Conservation (phyloP, 441 rosid species). For the Hura crepitans region DNA sequence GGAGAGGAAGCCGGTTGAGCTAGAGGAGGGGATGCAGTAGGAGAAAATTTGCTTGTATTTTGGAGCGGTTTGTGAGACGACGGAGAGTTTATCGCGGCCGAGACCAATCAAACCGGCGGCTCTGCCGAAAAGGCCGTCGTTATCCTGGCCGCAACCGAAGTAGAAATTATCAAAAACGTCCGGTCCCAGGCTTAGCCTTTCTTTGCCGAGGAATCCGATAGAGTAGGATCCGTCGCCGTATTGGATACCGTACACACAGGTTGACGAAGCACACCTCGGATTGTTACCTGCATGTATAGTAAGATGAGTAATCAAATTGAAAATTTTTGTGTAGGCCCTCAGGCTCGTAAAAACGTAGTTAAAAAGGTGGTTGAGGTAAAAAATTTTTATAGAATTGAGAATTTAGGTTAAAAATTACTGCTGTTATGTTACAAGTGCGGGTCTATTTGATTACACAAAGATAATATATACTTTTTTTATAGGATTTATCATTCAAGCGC, state of each 20-base stretch:
- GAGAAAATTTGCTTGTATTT: constrained; percentile 65
- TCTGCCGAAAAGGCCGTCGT: constrained; percentile 58
- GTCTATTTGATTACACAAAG: too few relatives aligned
- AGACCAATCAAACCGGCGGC: constrained; percentile 74
- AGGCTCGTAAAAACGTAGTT: too few relatives aligned
- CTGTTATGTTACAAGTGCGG: too few relatives aligned
- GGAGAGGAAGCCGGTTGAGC: constrained; percentile 64
- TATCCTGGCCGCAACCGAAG: constrained; percentile 77
- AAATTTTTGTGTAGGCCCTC: too few relatives aligned
- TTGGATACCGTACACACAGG: constrained; percentile 61
- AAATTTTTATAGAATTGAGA: too few relatives aligned
- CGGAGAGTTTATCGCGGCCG: constrained; percentile 58
- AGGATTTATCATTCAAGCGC: too few relatives aligned
- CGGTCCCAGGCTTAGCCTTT: constrained; percentile 45
- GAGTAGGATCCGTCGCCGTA: constrained; percentile 73
- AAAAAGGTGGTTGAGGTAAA: too few relatives aligned
- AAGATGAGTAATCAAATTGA: not conserved
- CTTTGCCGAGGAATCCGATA: constrained; percentile 57
- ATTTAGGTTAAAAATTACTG: too few relatives aligned
- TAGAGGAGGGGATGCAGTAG: constrained; percentile 66
- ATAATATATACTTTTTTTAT: too few relatives aligned
- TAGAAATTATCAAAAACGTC: constrained; percentile 41
- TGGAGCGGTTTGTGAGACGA: constrained; percentile 58
- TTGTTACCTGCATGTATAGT: constrained; percentile 36
- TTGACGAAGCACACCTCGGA: constrained; percentile 44